Evolutionary conservation across 1,139 yeast species (phyloP), one percentile per base, ranked within the genome.

Genomic region (Saccharomycopsis phalli): DNA sequence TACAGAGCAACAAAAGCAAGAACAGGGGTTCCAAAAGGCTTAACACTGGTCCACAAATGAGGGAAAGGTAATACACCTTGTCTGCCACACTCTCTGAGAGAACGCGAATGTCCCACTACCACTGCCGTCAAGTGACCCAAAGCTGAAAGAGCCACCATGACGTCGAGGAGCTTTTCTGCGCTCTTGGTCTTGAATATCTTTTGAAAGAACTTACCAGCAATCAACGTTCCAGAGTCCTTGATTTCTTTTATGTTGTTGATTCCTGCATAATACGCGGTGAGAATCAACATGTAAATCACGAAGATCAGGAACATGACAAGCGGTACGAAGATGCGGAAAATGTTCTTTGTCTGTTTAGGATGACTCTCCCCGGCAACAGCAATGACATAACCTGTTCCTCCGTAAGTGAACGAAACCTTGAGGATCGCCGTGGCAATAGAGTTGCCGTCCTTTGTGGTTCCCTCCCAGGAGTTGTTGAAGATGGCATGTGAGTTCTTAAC

Each of bases 61-160:
- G 65, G 59, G 45, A 53, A 67, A 14, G 72, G 71, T 34, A 67
- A 55, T 13, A 67, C 68, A 39, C 71, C 71, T 51, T 67, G 70
- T 53, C 71, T 58, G 5, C 71, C 71, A 53, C 69, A 64, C 49
- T 67, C 71, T 53, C 70, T 61, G 27, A 67, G 53, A 8, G 62
- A 48, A 54, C 71, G 58, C 4, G 69, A 61, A 43, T 65, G 70
- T 2, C 67, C 63, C 19, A 67, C 53, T 35, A 62, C 54, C 6
- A 62, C 68, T 7, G 69, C 63, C 14, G 63, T 48, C 40, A 66
- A 55, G 48, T 67, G 70, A 8, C 70, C 70, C 40, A 64, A 58
- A 4, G 70, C 67, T 17, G 68, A 61, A 18, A 67, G 51, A 2
- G 69, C 68, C 46, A 67, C 67, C 44, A 66, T 53, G 2, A 56